Evolutionary conservation across 1,139 yeast species (phyloP).

Genomic region (Sugiyamaella castrensis): DNA sequence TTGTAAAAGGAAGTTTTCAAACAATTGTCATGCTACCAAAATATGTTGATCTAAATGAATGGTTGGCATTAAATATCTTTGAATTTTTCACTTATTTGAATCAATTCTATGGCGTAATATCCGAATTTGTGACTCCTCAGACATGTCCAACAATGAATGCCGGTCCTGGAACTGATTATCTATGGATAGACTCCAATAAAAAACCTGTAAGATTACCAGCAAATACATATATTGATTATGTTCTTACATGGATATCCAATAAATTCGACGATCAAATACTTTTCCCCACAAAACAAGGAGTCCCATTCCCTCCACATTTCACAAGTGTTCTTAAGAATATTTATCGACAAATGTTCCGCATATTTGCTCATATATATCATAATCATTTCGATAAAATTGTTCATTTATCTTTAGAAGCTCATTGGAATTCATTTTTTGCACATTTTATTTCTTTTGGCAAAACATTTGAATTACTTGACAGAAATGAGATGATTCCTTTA

Average conservation of each 20-base stretch:
- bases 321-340: slow-evolving; percentile 81
- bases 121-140: slow-evolving; percentile 87
- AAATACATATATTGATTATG: slow-evolving; percentile 85
- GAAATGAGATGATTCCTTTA: slow-evolving; percentile 76
- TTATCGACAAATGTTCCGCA: slow-evolving; percentile 86
- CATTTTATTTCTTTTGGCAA: slow-evolving; percentile 85
- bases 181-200: slow-evolving; percentile 80
- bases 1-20: slow-evolving; percentile 95
- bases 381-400: slow-evolving; percentile 91
- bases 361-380: slow-evolving; percentile 94
- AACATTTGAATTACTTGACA: slow-evolving; percentile 78
- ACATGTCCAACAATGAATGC: slow-evolving; percentile 94
- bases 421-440: slow-evolving; percentile 98
- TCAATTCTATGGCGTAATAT: slow-evolving; percentile 82
- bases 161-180: slow-evolving; percentile 84
- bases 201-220: slow-evolving; percentile 89
- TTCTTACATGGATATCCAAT: slow-evolving; percentile 83
- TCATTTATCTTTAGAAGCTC: slow-evolving; percentile 90
- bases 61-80: slow-evolving; percentile 92
- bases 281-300: slow-evolving; percentile 89
- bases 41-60: slow-evolving; percentile 90
- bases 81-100: slow-evolving; percentile 84
- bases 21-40: slow-evolving; percentile 94
- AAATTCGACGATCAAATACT: slow-evolving; percentile 85
- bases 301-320: slow-evolving; percentile 87